Base-by-base conservation (phyloP, 2,329 filamentous ascomycete genomes). In the Aaosphaeria arxii region DNA sequence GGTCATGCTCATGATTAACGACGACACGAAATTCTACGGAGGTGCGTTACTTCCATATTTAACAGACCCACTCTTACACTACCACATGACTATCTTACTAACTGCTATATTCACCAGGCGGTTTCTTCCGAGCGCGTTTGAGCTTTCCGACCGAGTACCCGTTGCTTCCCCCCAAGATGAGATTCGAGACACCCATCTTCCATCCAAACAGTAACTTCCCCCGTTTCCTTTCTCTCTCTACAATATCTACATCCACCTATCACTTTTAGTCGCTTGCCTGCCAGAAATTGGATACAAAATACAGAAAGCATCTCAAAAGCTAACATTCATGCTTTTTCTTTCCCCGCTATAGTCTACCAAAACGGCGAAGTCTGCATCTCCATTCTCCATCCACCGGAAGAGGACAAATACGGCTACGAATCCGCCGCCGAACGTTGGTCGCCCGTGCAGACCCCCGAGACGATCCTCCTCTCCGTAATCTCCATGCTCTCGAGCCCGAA, bases 251-350 rank as follows among this genome's bases (percentile, higher is more conserved):
- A 11, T 91, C 87, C 68, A 94, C 94, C 55, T 82, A 92, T n/a
- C 92, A 97, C 61, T 97, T 94, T 76, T 97, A 97, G 65, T 95
- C 89, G n/a, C 97, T 97, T 75, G 85, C 97, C 2, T 94, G 97
- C 72, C 87, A 92, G 3, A 92, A 94, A 2, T 94, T 92, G 63
- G 92, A 97, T 74, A 92, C 97, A 72, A 94, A 94, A 46, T 96
- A 96, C 76, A 91, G 96, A 77, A 97, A 97, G 80, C 94, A 97
- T 73, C 89, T 92, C 62, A 92, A 92, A 5, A 91, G 88, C 1
- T 92, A 97, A 77, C 86, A 94, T 54, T 97, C 17, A 24, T 24
- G 17, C 17, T 24, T 24, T 24, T 13, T 35, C 30, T 11, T 35
- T 35, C 30, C 33, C 33, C 4, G 33, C n/a, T 2, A 9, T 43